phyloP scores from a whole-genome alignment of 495 filamentous ascomycete species.

The Bacidia gigantensis region DNA sequence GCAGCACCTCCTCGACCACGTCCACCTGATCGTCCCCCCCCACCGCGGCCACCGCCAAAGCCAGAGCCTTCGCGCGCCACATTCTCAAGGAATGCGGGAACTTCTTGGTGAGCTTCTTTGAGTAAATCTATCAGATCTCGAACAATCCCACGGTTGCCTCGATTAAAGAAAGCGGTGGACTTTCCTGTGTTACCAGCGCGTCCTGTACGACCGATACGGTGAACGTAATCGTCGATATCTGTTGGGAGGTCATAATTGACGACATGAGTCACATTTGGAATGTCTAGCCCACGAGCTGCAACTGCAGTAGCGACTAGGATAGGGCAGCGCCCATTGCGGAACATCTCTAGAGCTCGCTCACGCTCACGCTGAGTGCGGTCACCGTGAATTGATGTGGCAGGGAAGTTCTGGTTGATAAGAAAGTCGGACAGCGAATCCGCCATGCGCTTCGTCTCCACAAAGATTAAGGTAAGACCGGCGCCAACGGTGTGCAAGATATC shows the following conservation, averaged over 20 bases:
- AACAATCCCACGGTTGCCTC: constrained; percentile 93
- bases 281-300: constrained; percentile 89
- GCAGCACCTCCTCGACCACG: constrained; percentile 43
- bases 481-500: constrained; percentile 95
- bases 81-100: constrained; percentile 84
- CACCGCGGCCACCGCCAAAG: constrained; percentile 51
- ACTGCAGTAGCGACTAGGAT: constrained; percentile 96
- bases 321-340: constrained; percentile 88
- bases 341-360: constrained; percentile 93
- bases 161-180: constrained; percentile 98
- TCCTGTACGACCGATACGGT: constrained; percentile 98
- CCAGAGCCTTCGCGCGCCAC: constrained; percentile 87
- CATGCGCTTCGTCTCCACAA: constrained; percentile 99
- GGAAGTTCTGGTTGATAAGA: constrained; percentile 94
- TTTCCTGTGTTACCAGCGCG: constrained; percentile 99
- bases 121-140: constrained; percentile 88
- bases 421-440: constrained; percentile 95
- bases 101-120: constrained; percentile 96
- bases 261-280: constrained; percentile 95
- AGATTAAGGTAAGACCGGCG: constrained; percentile 84
- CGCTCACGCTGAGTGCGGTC: constrained; percentile 97
- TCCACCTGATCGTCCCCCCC: constrained; percentile 54
- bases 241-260: constrained; percentile 98
- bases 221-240: constrained; percentile 98
- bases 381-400: constrained; percentile 96